These are phyloP conservation scores for Polygonum maritimum DNA, from an alignment of 148 eudicot species.

Conservation along the genomic window DNA sequence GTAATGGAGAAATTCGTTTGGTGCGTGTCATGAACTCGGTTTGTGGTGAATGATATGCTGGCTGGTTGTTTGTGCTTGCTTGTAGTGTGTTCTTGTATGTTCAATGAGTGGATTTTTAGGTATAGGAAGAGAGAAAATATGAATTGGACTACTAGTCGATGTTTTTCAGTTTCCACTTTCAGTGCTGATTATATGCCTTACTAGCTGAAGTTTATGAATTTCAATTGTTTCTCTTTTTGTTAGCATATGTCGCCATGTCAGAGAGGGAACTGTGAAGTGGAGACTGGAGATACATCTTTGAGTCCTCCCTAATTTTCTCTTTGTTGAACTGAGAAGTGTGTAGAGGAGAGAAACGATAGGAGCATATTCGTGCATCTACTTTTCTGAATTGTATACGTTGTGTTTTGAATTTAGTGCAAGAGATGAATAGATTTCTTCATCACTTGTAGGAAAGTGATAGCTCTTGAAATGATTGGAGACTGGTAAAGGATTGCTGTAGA, in stretches of 20 bases:
- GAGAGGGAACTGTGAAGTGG: background rate
- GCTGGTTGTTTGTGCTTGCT: background rate
- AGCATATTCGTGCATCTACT: background rate
- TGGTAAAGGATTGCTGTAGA: background rate
- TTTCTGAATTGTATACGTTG: background rate
- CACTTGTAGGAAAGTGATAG: background rate
- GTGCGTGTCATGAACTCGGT: background rate
- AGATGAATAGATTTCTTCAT: background rate
- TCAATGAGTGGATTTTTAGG: background rate
- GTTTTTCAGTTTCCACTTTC: conserved; percentile 6
- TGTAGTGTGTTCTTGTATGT: background rate
- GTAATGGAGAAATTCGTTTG: background rate
- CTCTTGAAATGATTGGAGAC: background rate
- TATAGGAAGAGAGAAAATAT: background rate
- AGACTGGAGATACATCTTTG: background rate
- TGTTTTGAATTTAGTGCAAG: background rate
- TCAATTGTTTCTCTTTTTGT: background rate
- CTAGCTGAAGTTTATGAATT: background rate
- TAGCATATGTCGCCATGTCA: background rate
- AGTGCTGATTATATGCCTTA: conserved; percentile 21
- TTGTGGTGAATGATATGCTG: background rate
- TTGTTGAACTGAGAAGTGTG: background rate
- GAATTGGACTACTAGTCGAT: background rate
- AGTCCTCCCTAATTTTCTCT: too few relatives aligned
- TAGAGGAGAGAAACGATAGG: background rate